Evolutionary conservation across 345 rosid genomes (phyloP).

Genomic region (Balakata baccata): DNA sequence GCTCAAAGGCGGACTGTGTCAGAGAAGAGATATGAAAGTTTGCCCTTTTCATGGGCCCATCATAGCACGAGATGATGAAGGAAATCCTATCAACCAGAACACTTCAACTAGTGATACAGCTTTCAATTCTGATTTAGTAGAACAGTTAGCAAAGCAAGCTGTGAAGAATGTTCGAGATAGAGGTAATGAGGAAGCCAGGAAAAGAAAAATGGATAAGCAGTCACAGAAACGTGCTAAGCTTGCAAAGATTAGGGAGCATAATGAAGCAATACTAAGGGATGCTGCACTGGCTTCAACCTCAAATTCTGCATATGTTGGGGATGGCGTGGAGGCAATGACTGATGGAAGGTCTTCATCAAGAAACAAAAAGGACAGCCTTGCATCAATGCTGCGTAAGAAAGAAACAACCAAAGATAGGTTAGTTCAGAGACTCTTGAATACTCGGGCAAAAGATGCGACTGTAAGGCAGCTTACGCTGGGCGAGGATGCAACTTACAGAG

Average conservation of each 20-base stretch:
- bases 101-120: conserved; percentile 28
- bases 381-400: conserved; percentile 62
- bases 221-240: conserved; percentile 60
- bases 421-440: conserved; percentile 48
- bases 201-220: conserved; percentile 50
- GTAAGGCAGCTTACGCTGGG: conserved; percentile 45
- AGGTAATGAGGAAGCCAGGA: conserved; percentile 51
- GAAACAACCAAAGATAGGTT: conserved; percentile 62
- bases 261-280: conserved; percentile 61
- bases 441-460: conserved; percentile 47
- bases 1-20: conserved; percentile 72
- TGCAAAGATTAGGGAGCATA: conserved; percentile 71
- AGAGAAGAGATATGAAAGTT: conserved; percentile 70
- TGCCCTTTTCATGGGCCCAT: conserved; percentile 90
- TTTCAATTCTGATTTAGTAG: conserved; percentile 41
- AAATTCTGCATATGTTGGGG: conserved; percentile 46
- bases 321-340: conserved; percentile 32
- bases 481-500: conserved; percentile 59
- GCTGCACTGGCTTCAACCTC: conserved; percentile 84
- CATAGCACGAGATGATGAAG: conserved; percentile 63
- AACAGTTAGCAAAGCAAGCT: conserved; percentile 70
- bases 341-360: conserved; percentile 33
- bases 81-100: conserved; percentile 43
- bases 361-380: conserved; percentile 58
- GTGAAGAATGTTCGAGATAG: conserved; percentile 58